Base-by-base conservation (phyloP, 441 rosid genomes). In the Euphorbia corollata region DNA sequence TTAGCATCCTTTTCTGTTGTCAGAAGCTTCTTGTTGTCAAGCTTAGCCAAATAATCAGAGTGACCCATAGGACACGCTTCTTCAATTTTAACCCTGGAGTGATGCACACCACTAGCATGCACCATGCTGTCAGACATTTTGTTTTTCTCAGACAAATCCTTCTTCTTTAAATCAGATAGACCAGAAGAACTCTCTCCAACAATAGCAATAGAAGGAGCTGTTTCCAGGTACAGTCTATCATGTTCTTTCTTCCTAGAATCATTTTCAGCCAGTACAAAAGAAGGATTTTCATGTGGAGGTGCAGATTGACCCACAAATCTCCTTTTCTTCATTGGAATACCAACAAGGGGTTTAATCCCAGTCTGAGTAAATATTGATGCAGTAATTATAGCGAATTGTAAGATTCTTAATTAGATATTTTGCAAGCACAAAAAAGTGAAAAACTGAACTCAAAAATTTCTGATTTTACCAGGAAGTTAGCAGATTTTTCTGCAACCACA, bases 291-390 rank as follows among this genome's bases (percentile, higher is more conserved):
- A 43, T 53, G 47, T 0, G 76, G 59, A 32, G 83, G 87, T 2
- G 85, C 81, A 58, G 84, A 74, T 39, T 81, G 70, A 24, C 71
- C 79, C 58, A 84, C 71, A 61, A 76, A 81, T 81, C 86, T 86
- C 72, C 97, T 84, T 85, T 91, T 91, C 87, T 90, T 90, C 80
- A 90, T 78, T 18, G 97, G 97, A 79, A 90, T 73, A 71, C 84
- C 81, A 64, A 80, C 73, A 71, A 76, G 64, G 43, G 83, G 64
- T 67, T 83, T 75, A 60, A 80, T 69, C 82, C 76, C 78, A 74
- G 79, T 66, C 92, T 88, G 81, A 74, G 80, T 20, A 73, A 72
- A 74, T 27, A 60, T 53, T 2, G 16, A 43, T 0, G 57, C 27
- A 53, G 27, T 22, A 53, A 53, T 5, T 5, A 20, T 2, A 53